phyloP scores from a whole-genome alignment of 2,329 filamentous ascomycete species.

The Epichloe amarillans region DNA sequence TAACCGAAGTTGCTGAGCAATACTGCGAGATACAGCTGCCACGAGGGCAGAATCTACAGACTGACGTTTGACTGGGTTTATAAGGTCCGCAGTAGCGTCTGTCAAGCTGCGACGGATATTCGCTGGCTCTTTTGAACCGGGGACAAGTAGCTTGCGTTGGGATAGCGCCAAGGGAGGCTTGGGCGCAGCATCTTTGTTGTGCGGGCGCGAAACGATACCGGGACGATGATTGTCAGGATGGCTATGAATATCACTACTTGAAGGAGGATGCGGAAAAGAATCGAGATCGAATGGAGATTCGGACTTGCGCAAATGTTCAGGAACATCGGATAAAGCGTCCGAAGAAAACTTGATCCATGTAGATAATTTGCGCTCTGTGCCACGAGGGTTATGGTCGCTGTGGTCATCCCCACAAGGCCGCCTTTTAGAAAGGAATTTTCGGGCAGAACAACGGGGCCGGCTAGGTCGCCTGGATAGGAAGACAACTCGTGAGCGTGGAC shows the following conservation, averaged over 20 bases:
- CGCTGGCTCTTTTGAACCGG: not conserved
- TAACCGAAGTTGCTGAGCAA: slow-evolving; percentile 31
- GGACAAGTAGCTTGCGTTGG: slow-evolving; percentile 2
- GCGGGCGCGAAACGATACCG: not conserved
- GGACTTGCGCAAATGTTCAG: slow-evolving; percentile 2
- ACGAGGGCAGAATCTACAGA: slow-evolving; percentile 26
- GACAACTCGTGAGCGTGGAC: slow-evolving; percentile 15
- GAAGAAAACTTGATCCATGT: not conserved
- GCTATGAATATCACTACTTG: slow-evolving; percentile 2
- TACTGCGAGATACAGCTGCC: slow-evolving; percentile 30
- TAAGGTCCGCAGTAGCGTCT: slow-evolving; percentile 7
- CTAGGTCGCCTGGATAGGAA: slow-evolving; percentile 14
- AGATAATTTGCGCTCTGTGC: not conserved
- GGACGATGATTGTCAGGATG: not conserved
- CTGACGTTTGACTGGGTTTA: slow-evolving; percentile 15
- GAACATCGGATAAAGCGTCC: not conserved
- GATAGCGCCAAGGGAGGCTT: slow-evolving; percentile 5
- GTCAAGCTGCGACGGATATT: slow-evolving; percentile 5
- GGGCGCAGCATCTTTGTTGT: not conserved
- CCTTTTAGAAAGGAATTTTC: slow-evolving; percentile 2
- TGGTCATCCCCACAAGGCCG: not conserved
- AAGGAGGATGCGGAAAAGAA: slow-evolving; percentile 12
- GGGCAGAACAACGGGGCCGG: slow-evolving; percentile 11
- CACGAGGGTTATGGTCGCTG: not conserved
- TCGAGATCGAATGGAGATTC: slow-evolving; percentile 12